Evolutionary conservation across 352 stramenopile species (phyloP).

Genomic region (Globisporangium orthogonon): DNA sequence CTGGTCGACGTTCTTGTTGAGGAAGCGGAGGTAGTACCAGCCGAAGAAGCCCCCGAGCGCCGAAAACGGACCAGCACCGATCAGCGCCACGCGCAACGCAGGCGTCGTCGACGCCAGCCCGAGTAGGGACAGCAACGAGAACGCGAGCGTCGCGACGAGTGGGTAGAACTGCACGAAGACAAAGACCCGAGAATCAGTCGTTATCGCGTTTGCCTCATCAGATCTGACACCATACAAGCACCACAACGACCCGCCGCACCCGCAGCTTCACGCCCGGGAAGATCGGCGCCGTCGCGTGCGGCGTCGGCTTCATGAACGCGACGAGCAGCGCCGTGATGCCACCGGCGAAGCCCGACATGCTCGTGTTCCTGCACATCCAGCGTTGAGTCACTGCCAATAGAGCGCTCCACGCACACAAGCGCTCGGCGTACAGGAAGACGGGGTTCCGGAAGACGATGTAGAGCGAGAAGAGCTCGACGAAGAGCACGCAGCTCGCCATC

Average conservation of each 20-base stretch:
- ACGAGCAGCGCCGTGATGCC: constrained; percentile 78
- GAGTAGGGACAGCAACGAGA: constrained; percentile 38
- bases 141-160: constrained; percentile 39
- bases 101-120: constrained; percentile 28
- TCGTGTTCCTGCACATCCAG: constrained; percentile 35
- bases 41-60: constrained; percentile 71
- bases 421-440: constrained; percentile 58
- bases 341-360: constrained; percentile 69
- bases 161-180: constrained; percentile 52
- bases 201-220: not conserved
- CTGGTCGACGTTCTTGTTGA: constrained; percentile 71
- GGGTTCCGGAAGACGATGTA: constrained; percentile 82
- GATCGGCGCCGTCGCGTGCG: constrained; percentile 43
- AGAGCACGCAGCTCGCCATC: constrained; percentile 61
- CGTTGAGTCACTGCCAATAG: not conserved
- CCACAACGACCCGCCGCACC: constrained; percentile 21
- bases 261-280: constrained; percentile 57
- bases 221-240: not conserved
- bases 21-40: constrained; percentile 84
- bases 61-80: constrained; percentile 70
- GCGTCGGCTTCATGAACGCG: constrained; percentile 69
- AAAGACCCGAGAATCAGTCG: not conserved
- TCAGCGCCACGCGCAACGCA: constrained; percentile 37
- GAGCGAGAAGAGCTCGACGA: constrained; percentile 71
- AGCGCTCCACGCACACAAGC: not conserved